These are phyloP conservation scores for Zangia roseola DNA, from an alignment of 768 basidiomycete genomes.

Conservation along the genomic window DNA sequence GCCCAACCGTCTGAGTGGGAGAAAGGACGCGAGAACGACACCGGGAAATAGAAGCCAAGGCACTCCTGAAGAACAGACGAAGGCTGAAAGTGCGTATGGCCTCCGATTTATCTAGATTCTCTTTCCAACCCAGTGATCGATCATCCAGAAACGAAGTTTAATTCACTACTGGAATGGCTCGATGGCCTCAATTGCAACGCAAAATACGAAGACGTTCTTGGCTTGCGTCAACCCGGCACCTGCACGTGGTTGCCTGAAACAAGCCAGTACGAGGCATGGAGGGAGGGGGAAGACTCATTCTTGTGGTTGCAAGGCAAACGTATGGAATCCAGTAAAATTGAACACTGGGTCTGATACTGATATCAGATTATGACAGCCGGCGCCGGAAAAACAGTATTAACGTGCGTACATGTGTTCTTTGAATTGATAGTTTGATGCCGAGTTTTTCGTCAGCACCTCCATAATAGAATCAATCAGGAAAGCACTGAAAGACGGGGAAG, in stretches of 20 bases:
- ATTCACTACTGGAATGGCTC: too few species aligned
- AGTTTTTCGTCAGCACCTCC: background rate
- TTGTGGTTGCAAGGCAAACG: constrained; percentile 12
- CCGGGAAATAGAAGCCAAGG: too few species aligned
- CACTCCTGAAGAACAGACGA: too few species aligned
- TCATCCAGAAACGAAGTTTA: too few species aligned
- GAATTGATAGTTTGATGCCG: too few species aligned
- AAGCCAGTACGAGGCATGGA: background rate
- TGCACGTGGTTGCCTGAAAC: constrained; percentile 4
- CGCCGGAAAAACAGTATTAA: background rate
- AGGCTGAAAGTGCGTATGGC: too few species aligned
- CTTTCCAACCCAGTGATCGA: too few species aligned
- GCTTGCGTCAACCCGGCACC: background rate
- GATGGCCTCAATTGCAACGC: background rate
- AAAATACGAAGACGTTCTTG: background rate
- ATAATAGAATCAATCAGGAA: background rate
- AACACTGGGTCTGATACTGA: too few species aligned
- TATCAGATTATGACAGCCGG: background rate
- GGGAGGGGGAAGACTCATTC: background rate
- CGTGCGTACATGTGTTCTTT: background rate
- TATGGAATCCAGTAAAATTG: background rate
- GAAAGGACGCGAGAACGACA: too few species aligned
- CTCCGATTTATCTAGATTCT: too few species aligned
- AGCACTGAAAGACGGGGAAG: background rate
- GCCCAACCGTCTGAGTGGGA: too few species aligned